Conservation (phyloP, 2,329 filamentous ascomycete genomes). For the Cytospora schulzeri region DNA sequence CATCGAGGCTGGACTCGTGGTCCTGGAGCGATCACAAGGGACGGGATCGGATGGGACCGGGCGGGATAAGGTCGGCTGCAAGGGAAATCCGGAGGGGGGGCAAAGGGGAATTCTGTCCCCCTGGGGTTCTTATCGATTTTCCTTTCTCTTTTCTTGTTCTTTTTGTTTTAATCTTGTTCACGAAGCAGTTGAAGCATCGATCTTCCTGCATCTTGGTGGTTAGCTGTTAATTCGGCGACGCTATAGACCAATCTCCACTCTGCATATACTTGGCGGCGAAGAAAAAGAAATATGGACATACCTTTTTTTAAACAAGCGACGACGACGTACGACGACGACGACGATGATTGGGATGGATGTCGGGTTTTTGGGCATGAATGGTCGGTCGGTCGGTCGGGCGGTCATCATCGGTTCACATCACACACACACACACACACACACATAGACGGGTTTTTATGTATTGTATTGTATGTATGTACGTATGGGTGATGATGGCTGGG, state of each 20-base stretch:
- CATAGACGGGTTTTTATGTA: conserved; percentile 1
- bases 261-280: conserved; percentile 39
- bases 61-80: neutral
- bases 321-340: no score
- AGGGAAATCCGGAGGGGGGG: neutral
- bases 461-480: neutral
- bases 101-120: neutral
- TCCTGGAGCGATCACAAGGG: conserved; percentile 8
- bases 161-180: conserved; percentile 29
- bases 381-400: conserved; percentile 5
- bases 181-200: conserved; percentile 22
- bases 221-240: conserved; percentile 17
- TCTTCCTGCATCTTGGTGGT: conserved; percentile 23
- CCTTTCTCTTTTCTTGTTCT: no score
- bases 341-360: neutral
- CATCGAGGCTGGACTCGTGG: conserved; percentile 6
- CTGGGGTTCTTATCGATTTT: neutral
- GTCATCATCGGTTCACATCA: conserved; percentile 12
- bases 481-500: conserved; percentile 1
- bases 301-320: conserved; percentile 10
- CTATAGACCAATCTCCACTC: conserved; percentile 57
- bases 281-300: conserved; percentile 29
- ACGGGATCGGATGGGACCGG: neutral
- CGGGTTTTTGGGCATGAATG: neutral
- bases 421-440: neutral